Percentiles rank a stretch among this genome's conserved stretches.
Evolutionary conservation across 1,139 yeast genomes (phyloP).

Genomic region (Groenewaldozyma auringiensis): DNA sequence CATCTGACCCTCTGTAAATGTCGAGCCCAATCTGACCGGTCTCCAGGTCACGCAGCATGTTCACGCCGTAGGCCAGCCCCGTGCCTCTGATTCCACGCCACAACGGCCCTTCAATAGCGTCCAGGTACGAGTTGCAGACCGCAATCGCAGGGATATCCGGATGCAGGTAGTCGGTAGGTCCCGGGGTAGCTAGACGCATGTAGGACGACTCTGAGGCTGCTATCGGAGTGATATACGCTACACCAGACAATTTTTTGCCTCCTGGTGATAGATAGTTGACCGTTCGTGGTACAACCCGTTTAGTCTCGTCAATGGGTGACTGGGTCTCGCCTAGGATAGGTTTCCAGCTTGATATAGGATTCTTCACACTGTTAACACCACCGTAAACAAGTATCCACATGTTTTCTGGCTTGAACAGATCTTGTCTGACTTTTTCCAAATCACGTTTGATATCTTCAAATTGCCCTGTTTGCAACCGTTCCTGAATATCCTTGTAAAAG

Average conservation of each 20-base stretch:
- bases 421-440: conserved; percentile 49
- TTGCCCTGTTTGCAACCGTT: conserved; percentile 30
- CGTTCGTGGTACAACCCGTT: conserved; percentile 42
- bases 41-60: conserved; percentile 51
- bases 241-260: conserved; percentile 47
- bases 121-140: conserved; percentile 68
- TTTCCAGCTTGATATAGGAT: conserved; percentile 62
- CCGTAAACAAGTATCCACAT: conserved; percentile 68
- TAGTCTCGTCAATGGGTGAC: not conserved
- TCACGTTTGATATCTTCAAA: conserved; percentile 43
- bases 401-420: conserved; percentile 52
- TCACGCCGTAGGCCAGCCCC: conserved; percentile 90
- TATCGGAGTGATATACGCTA: conserved; percentile 60
- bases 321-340: conserved; percentile 29
- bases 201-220: conserved; percentile 89
- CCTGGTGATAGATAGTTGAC: conserved; percentile 46
- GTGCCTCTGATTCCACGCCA: conserved; percentile 96
- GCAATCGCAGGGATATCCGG: conserved; percentile 65
- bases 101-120: conserved; percentile 92
- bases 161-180: conserved; percentile 57
- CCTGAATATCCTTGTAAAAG: conserved; percentile 41
- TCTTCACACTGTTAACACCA: conserved; percentile 42
- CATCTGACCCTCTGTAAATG: conserved; percentile 80
- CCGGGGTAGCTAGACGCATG: conserved; percentile 50
- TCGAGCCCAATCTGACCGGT: conserved; percentile 59